Conservation (phyloP, 768 basidiomycete species). For the Amanita subjunquillea region DNA sequence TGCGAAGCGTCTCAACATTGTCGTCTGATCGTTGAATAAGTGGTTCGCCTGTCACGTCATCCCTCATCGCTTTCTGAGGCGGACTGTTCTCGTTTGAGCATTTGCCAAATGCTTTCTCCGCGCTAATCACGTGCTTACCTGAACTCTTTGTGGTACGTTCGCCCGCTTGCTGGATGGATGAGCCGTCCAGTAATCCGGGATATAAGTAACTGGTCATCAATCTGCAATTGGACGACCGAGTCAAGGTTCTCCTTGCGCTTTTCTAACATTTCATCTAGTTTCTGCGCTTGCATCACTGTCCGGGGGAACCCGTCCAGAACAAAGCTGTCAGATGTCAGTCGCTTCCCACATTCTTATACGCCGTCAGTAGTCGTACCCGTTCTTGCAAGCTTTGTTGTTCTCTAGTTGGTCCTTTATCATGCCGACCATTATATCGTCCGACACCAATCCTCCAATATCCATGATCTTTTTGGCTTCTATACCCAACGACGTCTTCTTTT, state of each 20-base stretch:
- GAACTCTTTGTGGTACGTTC: constrained; percentile 94
- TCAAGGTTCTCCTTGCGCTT: constrained; percentile 80
- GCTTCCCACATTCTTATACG: neutral
- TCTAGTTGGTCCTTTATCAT: constrained; percentile 97
- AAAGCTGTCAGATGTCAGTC: constrained; percentile 48
- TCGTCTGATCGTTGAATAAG: constrained; percentile 97
- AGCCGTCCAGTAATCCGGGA: constrained; percentile 96
- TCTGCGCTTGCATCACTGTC: constrained; percentile 92
- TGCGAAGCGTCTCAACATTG: constrained; percentile 89
- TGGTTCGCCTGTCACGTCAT: constrained; percentile 93
- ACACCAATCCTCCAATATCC: constrained; percentile 91
- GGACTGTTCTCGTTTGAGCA: constrained; percentile 46
- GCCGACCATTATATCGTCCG: constrained; percentile 93
- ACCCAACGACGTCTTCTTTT: constrained; percentile 79
- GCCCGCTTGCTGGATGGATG: constrained; percentile 81
- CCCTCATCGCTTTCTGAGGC: constrained; percentile 90
- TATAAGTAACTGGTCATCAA: constrained; percentile 92
- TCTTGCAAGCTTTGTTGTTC: constrained; percentile 86
- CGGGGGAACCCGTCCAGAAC: constrained; percentile 99
- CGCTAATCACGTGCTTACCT: constrained; percentile 40
- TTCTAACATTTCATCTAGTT: constrained; percentile 86
- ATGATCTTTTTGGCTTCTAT: constrained; percentile 94
- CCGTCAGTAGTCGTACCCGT: constrained; percentile 61
- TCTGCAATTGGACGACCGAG: constrained; percentile 84
- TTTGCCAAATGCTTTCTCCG: neutral